Conservation (phyloP, 192 early-diverging fungal species). For the Rhizophagus clarus region DNA sequence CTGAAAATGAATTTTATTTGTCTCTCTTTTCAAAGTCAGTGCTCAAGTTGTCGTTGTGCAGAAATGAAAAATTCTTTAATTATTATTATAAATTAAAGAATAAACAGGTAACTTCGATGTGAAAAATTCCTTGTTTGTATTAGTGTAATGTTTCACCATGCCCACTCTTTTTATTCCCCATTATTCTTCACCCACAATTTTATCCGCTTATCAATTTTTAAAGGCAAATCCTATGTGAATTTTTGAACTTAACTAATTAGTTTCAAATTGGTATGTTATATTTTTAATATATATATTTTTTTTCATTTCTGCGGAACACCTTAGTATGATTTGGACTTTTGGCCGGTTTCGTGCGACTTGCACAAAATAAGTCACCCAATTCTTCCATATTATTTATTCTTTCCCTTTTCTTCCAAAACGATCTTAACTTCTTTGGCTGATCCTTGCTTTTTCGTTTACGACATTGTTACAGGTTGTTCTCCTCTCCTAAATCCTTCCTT, state of each 20-base stretch:
- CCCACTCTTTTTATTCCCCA: background rate
- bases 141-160: slow-evolving; percentile 10
- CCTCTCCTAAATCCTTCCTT: slow-evolving; percentile 16
- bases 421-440: slow-evolving; percentile 7
- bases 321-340: slow-evolving; percentile 17
- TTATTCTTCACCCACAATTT: slow-evolving; percentile 7
- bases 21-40: background rate
- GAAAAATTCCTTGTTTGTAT: slow-evolving; percentile 15
- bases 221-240: background rate
- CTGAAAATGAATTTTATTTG: background rate
- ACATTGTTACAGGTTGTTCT: slow-evolving; percentile 24
- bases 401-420: slow-evolving; percentile 20
- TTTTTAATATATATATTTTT: background rate
- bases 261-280: background rate
- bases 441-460: slow-evolving; percentile 14
- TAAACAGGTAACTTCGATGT: background rate
- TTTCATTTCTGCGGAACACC: slow-evolving; percentile 2
- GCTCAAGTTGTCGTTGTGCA: background rate
- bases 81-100: background rate
- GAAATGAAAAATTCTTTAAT: background rate
- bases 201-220: background rate
- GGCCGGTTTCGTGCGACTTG: slow-evolving; percentile 15
- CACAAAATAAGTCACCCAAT: slow-evolving; percentile 25
- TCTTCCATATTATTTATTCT: slow-evolving; percentile 20
- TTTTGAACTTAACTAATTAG: background rate